A percentile compares a stretch with the other conserved stretches of the same genome.
Conservation (phyloP, 768 basidiomycete genomes). For the Amanita phalloides region DNA sequence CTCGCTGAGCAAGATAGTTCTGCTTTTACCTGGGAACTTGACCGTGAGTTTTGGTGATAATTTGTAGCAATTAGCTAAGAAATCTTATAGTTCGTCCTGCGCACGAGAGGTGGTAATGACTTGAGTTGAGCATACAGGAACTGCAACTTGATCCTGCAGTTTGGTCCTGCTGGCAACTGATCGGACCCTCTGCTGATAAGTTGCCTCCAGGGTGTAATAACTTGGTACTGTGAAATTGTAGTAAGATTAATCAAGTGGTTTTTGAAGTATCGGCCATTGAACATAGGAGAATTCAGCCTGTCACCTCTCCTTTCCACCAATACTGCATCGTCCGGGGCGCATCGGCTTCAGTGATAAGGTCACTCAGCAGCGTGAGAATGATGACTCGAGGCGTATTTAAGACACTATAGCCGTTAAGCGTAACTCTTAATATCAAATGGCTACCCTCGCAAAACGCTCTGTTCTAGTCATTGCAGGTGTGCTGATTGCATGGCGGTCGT, state of each 20-base stretch:
- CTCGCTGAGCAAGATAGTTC: slow-evolving; percentile 61
- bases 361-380: background rate
- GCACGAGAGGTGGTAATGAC: slow-evolving; percentile 30
- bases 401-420: background rate
- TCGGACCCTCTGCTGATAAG: too few relatives aligned
- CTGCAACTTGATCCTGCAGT: too few relatives aligned
- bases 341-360: background rate
- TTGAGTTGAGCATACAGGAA: too few relatives aligned
- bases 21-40: slow-evolving; percentile 73
- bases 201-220: too few relatives aligned
- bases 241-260: too few relatives aligned
- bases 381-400: background rate
- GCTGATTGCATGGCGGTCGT: slow-evolving; percentile 11
- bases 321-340: too few relatives aligned
- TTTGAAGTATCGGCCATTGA: too few relatives aligned
- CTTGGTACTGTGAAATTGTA: too few relatives aligned
- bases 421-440: slow-evolving; percentile 8
- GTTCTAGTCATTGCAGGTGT: slow-evolving; percentile 49
- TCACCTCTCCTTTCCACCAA: too few relatives aligned
- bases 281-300: too few relatives aligned
- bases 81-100: slow-evolving; percentile 28
- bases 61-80: background rate
- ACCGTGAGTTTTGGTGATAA: slow-evolving; percentile 34
- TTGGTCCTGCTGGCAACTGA: too few relatives aligned
- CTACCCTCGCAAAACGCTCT: slow-evolving; percentile 27